Evolutionary conservation across 2,329 filamentous ascomycete genomes (phyloP), one percentile per base, ranked within the genome.

Genomic region (Paracoccidioides lutzii): DNA sequence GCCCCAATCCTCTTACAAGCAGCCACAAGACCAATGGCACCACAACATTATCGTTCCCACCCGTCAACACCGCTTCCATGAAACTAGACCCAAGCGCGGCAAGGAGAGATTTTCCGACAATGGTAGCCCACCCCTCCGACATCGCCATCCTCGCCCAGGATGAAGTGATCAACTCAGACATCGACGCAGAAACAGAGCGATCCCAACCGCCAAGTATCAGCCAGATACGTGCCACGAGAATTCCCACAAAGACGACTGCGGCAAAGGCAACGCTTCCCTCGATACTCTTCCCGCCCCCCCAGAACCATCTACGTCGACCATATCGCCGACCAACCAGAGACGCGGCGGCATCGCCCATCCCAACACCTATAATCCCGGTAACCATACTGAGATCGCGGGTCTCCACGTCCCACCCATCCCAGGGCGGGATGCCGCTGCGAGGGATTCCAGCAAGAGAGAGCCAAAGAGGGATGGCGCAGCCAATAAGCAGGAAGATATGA

Each of bases 31-130:
- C 83, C 56, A 98, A 82, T 3, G 93, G 93, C 60, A 97, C 91
- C 60, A 97, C 85, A 15, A 98, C 93, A 76, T 98, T 98, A 76
- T 98, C 93, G 71, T 98, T 98, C 35, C 91, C 93, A 2, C 93
- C 93, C 12, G 93, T 97, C 60, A 98, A 74, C 49, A 96, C 91
- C 32, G 93, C 90, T 74, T 98, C 93, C 53, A 93, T 95, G 62
- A 96, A 77, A 70, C 90, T 96, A 33, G 90, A 88, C 57, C 90
- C 81, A 44, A 79, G 78, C 5, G 87, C 90, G 61, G 90, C 94
- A 50, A 87, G 66, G 4, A 77, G 75, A 9, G 85, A 82, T 66
- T 91, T 93, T 15, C 62, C 63, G 32, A 73, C 54, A 12, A 73
- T 69, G 35, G 67, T 63, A 1, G 57, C 41, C 70, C 68, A 71